Percentiles rank a stretch among this genome's conserved stretches.
phyloP scores from a whole-genome alignment of 1,139 yeast species.

The Kurtzmaniella natalensis region DNA sequence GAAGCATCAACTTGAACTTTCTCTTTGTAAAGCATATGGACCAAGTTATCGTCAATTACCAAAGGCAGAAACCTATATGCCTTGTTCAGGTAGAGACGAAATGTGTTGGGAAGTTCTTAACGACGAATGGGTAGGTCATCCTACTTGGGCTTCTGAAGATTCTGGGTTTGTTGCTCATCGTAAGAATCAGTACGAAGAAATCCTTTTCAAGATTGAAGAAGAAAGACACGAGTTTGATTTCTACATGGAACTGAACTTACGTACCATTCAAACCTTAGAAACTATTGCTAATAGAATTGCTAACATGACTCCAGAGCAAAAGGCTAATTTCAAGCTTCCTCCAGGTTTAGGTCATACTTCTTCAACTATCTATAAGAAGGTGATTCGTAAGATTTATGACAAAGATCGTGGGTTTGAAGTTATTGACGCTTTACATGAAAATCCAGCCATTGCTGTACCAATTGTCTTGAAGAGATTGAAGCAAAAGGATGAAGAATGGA shows the following conservation, averaged over 20 bases:
- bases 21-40: slow-evolving; percentile 84
- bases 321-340: slow-evolving; percentile 79
- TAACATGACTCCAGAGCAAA: slow-evolving; percentile 88
- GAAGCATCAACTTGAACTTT: slow-evolving; percentile 84
- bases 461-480: slow-evolving; percentile 85
- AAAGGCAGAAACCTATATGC: slow-evolving; percentile 92
- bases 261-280: slow-evolving; percentile 93
- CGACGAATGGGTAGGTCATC: slow-evolving; percentile 99
- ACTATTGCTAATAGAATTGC: slow-evolving; percentile 93
- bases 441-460: slow-evolving; percentile 94
- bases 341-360: slow-evolving; percentile 93
- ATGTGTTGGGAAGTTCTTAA: slow-evolving; percentile 99
- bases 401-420: slow-evolving; percentile 95
- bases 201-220: slow-evolving; percentile 90
- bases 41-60: slow-evolving; percentile 93
- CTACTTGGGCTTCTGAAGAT: slow-evolving; percentile 99
- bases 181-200: slow-evolving; percentile 95
- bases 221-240: slow-evolving; percentile 96
- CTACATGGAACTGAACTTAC: slow-evolving; percentile 88
- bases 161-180: slow-evolving; percentile 97
- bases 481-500: slow-evolving; percentile 99
- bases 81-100: slow-evolving; percentile 97
- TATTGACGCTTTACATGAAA: slow-evolving; percentile 90
- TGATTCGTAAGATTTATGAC: slow-evolving; percentile 86
- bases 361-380: slow-evolving; percentile 86